Conservation (phyloP, 164 flowering plant genomes). For the Piper longum region DNA sequence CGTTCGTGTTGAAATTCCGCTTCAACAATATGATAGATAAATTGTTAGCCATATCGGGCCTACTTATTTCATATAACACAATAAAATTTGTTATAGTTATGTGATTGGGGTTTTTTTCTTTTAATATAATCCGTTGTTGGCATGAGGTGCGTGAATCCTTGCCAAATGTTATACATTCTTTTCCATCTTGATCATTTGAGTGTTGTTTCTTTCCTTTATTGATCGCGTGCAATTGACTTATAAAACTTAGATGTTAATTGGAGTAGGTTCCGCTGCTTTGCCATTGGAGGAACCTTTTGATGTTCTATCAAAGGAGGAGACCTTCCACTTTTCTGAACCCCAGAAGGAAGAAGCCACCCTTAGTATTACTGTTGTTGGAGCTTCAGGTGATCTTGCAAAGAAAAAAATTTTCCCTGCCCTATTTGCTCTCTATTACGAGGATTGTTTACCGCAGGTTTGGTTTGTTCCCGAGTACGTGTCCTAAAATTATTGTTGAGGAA, state of each 20-base stretch:
- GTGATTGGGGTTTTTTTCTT: no score
- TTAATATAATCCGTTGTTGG: no score
- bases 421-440: slow-evolving; percentile 74
- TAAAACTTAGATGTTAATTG: background rate
- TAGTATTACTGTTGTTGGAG: slow-evolving; percentile 81
- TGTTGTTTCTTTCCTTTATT: background rate
- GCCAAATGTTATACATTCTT: background rate
- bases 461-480: background rate
- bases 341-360: slow-evolving; percentile 27
- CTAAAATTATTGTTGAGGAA: background rate
- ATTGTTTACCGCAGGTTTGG: slow-evolving; percentile 56
- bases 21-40: background rate
- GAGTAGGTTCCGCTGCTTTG: slow-evolving; percentile 15
- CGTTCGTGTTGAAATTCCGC: background rate
- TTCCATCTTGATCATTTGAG: background rate
- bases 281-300: slow-evolving; percentile 14
- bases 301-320: slow-evolving; percentile 13
- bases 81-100: background rate
- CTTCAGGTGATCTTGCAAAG: slow-evolving; percentile 83
- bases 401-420: slow-evolving; percentile 93
- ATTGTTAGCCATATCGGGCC: background rate
- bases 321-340: slow-evolving; percentile 7
- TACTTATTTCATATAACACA: no score
- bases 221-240: background rate
- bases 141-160: background rate